These are phyloP conservation scores for Rutidosis leptorrhynchoides DNA, from an alignment of 129 eudicot species.

Conservation along the genomic window DNA sequence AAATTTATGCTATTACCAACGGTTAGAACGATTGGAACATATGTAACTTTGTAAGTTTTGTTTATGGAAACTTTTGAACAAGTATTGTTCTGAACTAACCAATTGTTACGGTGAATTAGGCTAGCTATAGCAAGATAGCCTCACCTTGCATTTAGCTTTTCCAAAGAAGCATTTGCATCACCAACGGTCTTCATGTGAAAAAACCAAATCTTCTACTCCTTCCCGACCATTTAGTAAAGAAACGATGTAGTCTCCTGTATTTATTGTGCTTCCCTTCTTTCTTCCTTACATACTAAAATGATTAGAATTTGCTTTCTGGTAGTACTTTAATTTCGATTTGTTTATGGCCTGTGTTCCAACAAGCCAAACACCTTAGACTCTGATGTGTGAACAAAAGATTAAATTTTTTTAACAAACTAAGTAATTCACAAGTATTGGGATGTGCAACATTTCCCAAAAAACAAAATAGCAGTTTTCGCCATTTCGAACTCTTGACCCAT, in stretches of 20 bases:
- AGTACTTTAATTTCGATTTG: too few species aligned
- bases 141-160: conserved; percentile 80
- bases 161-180: conserved; percentile 78
- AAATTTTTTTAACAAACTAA: neutral
- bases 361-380: too few species aligned
- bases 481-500: too few species aligned
- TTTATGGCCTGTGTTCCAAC: too few species aligned
- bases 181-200: conserved; percentile 86
- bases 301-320: too few species aligned
- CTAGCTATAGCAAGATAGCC: conserved; percentile 2
- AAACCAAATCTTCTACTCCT: conserved; percentile 90
- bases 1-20: neutral
- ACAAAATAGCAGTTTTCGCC: too few species aligned
- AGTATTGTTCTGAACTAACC: neutral
- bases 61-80: neutral
- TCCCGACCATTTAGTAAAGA: conserved; percentile 72
- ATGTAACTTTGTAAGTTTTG: neutral
- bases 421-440: too few species aligned
- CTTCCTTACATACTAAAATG: too few species aligned
- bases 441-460: too few species aligned
- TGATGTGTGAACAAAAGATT: neutral
- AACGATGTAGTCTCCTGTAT: too few species aligned
- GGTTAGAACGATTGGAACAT: neutral
- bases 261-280: too few species aligned
- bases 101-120: neutral